Base-by-base conservation (phyloP, 2,329 filamentous ascomycete species). In the Fusarium floridanum region DNA sequence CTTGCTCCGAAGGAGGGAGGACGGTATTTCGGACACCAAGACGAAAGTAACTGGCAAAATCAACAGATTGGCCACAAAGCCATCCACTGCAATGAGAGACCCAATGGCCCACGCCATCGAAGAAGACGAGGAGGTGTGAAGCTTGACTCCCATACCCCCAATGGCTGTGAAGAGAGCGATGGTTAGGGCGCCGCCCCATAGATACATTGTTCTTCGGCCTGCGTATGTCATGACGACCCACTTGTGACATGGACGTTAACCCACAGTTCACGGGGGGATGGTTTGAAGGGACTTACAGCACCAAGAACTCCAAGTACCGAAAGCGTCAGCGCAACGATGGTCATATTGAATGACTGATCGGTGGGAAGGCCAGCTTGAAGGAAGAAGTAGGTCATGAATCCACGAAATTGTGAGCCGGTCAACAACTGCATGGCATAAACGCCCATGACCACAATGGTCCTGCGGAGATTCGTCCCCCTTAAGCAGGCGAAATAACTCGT, bases 21-120 rank as follows among this genome's bases (percentile, higher is more conserved):
- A 85, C 2, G 82, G 81, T 9, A 86, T 77, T 76, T 87, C 85
- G 7, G 85, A 90, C 7, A 97, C 94, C 41, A 97, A 20, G 22
- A 59, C 56, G 88, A 0, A 94, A 95, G 84, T 97, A 97, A 84
- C 93, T 95, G 24, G 97, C 94, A 66, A 66, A 82, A 4, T 82
- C 82, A 22, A 83, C 78, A n/a, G 82, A 82, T 45, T 76, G 73
- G 68, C 83, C 77, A 67, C 82, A 83, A 86, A 82, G 17, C 83
- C 84, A 80, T 85, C 86, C 62, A 84, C 80, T 37, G 82, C 72
- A n/a, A 82, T 79, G 74, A 89, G 79, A 7, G 83, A 81, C 14
- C 86, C 88, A 8, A 85, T 85, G 1, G 84, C 84, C 81, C 83
- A 86, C 22, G 56, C 56, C 39, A 61, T 48, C 8, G 59, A 6